Evolutionary conservation across 352 stramenopile species (phyloP).

Genomic region (Phytophthora brassicae): DNA sequence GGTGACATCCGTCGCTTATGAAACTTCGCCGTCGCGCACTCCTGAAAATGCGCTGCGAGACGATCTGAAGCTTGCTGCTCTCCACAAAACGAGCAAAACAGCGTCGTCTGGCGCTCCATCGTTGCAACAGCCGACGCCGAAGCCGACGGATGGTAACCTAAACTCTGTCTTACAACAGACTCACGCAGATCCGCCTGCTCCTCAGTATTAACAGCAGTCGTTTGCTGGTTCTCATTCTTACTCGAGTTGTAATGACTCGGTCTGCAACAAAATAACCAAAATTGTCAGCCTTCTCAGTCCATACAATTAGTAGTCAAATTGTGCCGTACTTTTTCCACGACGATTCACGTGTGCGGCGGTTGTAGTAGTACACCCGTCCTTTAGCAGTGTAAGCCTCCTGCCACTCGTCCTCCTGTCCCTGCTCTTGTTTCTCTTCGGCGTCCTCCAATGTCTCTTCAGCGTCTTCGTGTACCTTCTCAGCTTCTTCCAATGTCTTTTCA

Average conservation of each 20-base stretch:
- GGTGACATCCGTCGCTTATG: constrained; percentile 62
- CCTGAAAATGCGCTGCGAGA: constrained; percentile 45
- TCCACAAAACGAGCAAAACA: constrained; percentile 84
- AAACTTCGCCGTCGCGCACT: constrained; percentile 47
- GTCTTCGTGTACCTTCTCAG: too few relatives aligned
- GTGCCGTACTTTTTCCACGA: constrained; percentile 74
- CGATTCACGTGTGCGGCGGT: constrained; percentile 79
- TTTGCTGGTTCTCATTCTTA: constrained; percentile 11
- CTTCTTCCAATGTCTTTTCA: background rate
- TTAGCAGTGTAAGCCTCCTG: constrained; percentile 84
- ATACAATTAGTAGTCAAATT: background rate
- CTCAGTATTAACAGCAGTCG: constrained; percentile 6
- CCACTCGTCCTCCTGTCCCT: constrained; percentile 58
- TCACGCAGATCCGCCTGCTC: constrained; percentile 19
- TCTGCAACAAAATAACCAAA: constrained; percentile 13
- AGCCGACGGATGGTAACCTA: constrained; percentile 33
- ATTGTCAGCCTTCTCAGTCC: constrained; percentile 4
- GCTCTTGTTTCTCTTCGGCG: constrained; percentile 18
- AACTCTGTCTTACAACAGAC: constrained; percentile 31
- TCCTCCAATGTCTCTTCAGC: constrained; percentile 1
- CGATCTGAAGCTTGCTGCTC: constrained; percentile 33
- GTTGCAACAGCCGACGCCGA: constrained; percentile 14
- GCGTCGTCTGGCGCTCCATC: constrained; percentile 37
- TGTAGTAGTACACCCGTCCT: constrained; percentile 90
- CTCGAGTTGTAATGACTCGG: constrained; percentile 32